These are phyloP conservation scores for Entrophospora sp. DNA, from an alignment of 192 early-diverging fungal genomes.

Conservation along the genomic window DNA sequence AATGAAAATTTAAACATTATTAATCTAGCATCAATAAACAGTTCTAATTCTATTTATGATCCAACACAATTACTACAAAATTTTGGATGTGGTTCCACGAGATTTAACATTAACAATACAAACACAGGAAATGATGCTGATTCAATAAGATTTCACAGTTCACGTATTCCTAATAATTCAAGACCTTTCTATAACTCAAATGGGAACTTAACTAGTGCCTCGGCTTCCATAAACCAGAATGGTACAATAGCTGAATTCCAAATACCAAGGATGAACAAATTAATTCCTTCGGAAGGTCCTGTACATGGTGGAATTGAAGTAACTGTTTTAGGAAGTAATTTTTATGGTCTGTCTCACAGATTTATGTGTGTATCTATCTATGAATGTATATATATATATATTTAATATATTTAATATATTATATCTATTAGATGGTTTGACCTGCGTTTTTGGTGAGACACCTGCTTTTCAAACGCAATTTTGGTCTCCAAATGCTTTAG, in stretches of 20 bases:
- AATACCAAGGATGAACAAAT: constrained; percentile 50
- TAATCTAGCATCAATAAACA: neutral
- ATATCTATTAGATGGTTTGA: constrained; percentile 38
- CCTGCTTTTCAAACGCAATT: constrained; percentile 67
- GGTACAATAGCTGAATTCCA: constrained; percentile 23
- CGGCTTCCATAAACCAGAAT: constrained; percentile 25
- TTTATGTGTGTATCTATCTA: neutral
- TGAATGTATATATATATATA: neutral
- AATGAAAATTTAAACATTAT: neutral
- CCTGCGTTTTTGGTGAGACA: constrained; percentile 64
- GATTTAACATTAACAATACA: constrained; percentile 6
- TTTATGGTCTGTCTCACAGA: constrained; percentile 41
- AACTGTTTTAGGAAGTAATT: constrained; percentile 74
- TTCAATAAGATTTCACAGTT: neutral
- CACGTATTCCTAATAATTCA: neutral
- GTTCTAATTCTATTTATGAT: neutral
- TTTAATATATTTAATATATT: too few species aligned
- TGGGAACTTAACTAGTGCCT: neutral
- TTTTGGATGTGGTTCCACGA: constrained; percentile 13
- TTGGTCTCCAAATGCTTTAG: constrained; percentile 69
- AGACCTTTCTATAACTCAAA: neutral
- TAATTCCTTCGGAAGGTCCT: constrained; percentile 81
- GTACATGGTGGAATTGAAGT: constrained; percentile 79
- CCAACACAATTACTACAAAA: constrained; percentile 26
- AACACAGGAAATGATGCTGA: constrained; percentile 12